Conservation (phyloP, 2,329 filamentous ascomycete species). For the Aspergillus pseudonomiae region DNA sequence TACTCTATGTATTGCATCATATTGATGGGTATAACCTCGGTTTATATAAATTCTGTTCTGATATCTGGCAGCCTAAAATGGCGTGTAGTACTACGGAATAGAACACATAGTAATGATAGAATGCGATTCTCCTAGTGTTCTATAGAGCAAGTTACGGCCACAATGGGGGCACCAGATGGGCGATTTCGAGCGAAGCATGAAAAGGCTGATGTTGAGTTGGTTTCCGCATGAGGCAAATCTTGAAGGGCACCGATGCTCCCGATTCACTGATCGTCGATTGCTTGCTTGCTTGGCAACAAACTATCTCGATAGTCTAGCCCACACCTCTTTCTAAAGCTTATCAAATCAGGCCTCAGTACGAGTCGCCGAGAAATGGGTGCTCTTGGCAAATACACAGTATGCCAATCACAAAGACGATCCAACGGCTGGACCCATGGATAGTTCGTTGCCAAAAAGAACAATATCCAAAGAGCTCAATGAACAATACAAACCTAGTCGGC, state of each 20-base stretch:
- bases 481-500: neutral
- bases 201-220: neutral
- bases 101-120: neutral
- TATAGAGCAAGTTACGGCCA: neutral
- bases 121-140: neutral
- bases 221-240: conserved; percentile 6
- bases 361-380: neutral
- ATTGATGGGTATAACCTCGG: neutral
- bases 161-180: neutral
- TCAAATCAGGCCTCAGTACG: neutral
- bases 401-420: neutral
- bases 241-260: neutral
- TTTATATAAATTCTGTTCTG: neutral
- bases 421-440: neutral
- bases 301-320: neutral
- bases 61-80: neutral
- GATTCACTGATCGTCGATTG: neutral
- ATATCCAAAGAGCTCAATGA: neutral
- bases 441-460: neutral
- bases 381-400: neutral
- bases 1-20: conserved; percentile 20
- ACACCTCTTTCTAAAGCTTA: neutral
- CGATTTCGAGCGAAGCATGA: neutral
- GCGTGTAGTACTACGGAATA: neutral
- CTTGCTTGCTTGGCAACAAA: neutral